These are phyloP conservation scores for Chloropicon primus DNA, from an alignment of 139 green algal genomes.

Conservation along the genomic window DNA sequence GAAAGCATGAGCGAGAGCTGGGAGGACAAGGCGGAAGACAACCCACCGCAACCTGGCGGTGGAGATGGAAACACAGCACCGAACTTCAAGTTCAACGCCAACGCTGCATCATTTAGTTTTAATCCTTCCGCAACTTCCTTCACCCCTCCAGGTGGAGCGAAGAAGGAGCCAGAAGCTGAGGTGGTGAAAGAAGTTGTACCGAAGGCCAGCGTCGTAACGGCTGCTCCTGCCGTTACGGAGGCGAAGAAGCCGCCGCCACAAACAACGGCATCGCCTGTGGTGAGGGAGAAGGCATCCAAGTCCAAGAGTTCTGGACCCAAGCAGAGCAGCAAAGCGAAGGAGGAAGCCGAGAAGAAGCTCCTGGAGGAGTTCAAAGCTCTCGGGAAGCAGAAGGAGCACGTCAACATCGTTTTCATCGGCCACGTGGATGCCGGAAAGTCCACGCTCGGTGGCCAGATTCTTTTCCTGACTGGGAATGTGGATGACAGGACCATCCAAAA, in stretches of 20 bases:
- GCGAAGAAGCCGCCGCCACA: neutral
- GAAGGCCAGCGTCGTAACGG: neutral
- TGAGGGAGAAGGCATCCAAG: neutral
- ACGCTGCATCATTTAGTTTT: constrained; percentile 45
- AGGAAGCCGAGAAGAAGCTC: neutral
- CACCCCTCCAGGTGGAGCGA: neutral
- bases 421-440: constrained; percentile 98
- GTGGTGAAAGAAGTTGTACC: too few species aligned
- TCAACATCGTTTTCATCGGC: constrained; percentile 99
- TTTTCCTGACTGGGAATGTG: constrained; percentile 81
- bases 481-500: constrained; percentile 99
- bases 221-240: too few species aligned
- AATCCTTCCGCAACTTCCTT: constrained; percentile 39
- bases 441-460: constrained; percentile 92
- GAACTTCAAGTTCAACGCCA: constrained; percentile 35
- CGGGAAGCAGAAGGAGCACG: constrained; percentile 57
- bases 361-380: neutral
- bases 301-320: too few species aligned
- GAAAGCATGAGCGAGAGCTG: neutral
- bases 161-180: constrained; percentile 1
- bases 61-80: too few species aligned
- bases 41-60: too few species aligned
- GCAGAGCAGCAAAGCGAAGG: neutral
- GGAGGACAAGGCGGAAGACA: constrained; percentile 1
- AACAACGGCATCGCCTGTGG: neutral